Evolutionary conservation across 2,329 filamentous ascomycete genomes (phyloP).

Genomic region (Chrysoporthe deuterocubensis): DNA sequence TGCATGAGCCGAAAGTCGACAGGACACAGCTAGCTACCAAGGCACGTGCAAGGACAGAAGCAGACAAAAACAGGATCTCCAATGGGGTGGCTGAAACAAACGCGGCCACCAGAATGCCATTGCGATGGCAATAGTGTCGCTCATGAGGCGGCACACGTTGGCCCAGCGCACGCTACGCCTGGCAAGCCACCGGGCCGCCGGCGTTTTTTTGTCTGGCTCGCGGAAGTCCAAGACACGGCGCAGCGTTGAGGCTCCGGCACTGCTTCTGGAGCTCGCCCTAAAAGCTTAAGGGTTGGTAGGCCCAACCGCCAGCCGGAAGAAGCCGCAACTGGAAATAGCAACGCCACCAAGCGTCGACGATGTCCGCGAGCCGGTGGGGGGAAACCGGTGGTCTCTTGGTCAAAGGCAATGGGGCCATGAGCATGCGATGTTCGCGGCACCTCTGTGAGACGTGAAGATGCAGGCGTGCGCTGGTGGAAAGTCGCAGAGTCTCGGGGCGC

Average conservation of each 20-base stretch:
- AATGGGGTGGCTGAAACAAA: slow-evolving; percentile 5
- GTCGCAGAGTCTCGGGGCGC: background rate
- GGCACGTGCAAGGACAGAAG: no score
- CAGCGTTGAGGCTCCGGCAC: background rate
- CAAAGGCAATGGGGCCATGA: no score
- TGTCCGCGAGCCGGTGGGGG: background rate
- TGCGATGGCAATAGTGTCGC: background rate
- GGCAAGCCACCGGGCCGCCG: background rate
- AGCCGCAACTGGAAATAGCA: background rate
- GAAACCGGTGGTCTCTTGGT: no score
- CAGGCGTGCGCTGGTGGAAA: background rate
- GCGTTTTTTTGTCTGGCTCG: background rate
- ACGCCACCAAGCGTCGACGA: background rate
- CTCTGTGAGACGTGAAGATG: no score
- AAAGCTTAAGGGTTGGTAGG: background rate
- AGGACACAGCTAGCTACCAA: no score
- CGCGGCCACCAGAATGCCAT: background rate
- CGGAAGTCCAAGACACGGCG: background rate
- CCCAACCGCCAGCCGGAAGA: background rate
- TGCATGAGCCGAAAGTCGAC: background rate
- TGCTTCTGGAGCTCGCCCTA: slow-evolving; percentile 6
- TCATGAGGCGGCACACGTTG: background rate
- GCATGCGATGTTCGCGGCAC: no score
- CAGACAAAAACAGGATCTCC: no score
- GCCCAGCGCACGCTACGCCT: background rate